These are phyloP conservation scores for Rhizopus arrhizus DNA, from an alignment of 371 early-diverging fungal genomes.

Conservation along the genomic window DNA sequence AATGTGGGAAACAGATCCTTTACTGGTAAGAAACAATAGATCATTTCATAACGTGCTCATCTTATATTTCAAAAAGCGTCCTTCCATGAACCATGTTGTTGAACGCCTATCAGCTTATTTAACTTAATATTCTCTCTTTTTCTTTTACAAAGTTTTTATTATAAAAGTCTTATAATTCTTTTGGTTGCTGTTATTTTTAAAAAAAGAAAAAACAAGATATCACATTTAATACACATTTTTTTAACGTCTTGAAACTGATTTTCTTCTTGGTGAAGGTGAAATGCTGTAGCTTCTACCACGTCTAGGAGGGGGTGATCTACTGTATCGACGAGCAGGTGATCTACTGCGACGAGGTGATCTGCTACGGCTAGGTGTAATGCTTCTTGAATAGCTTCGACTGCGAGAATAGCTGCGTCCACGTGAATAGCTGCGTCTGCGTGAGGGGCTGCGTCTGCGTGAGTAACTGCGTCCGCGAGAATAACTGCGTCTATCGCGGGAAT, in stretches of 20 bases:
- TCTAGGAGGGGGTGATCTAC: constrained; percentile 26
- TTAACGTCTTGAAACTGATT: constrained; percentile 8
- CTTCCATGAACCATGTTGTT: constrained; percentile 34
- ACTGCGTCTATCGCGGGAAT: constrained; percentile 32
- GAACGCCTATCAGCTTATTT: constrained; percentile 29
- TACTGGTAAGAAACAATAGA: constrained; percentile 34
- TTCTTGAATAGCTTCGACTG: constrained; percentile 27
- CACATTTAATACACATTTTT: not conserved
- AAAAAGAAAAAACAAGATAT: not conserved
- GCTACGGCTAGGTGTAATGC: constrained; percentile 25
- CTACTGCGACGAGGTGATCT: constrained; percentile 23
- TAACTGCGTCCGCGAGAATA: constrained; percentile 45
- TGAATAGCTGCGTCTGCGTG: constrained; percentile 34
- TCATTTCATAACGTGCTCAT: not conserved
- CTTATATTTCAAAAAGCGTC: constrained; percentile 8
- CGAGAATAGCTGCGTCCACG: constrained; percentile 44
- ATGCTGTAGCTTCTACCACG: constrained; percentile 17
- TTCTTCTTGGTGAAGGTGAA: constrained; percentile 10
- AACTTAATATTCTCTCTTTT: constrained; percentile 8
- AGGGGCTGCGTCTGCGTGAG: constrained; percentile 28
- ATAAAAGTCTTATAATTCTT: not conserved
- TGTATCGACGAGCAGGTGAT: constrained; percentile 16
- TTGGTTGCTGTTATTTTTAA: not conserved
- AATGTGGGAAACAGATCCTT: constrained; percentile 74
- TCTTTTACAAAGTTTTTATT: not conserved